These are phyloP conservation scores for Wallacemonas sp. DNA, from an alignment of 208 protist genomes.

Conservation along the genomic window DNA sequence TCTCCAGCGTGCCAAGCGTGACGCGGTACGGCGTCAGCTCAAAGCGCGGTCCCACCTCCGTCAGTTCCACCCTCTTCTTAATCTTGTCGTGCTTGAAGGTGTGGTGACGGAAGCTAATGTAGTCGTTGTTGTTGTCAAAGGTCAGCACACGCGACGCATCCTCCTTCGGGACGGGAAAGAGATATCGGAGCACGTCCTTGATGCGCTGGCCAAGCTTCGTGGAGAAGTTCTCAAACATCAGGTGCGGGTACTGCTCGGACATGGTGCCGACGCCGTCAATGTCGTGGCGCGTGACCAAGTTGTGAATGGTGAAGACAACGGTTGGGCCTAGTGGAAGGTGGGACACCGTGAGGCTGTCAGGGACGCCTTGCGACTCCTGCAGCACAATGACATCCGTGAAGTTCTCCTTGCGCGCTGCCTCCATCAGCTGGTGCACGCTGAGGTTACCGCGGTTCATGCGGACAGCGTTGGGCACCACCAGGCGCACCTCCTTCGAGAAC, in stretches of 20 bases:
- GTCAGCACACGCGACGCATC: slow-evolving; percentile 96
- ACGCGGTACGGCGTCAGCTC: slow-evolving; percentile 98
- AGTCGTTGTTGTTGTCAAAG: slow-evolving; percentile 99
- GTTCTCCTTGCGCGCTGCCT: slow-evolving; percentile 91
- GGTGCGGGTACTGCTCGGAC: slow-evolving; percentile 97
- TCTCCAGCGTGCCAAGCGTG: slow-evolving; percentile 94
- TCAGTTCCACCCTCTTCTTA: slow-evolving; percentile 91
- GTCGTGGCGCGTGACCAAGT: slow-evolving; percentile 98
- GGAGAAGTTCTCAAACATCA: slow-evolving; percentile 99
- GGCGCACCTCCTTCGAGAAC: slow-evolving; percentile 98
- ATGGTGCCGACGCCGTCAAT: slow-evolving; percentile 90
- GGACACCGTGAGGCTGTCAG: slow-evolving; percentile 96
- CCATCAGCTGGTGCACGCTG: slow-evolving; percentile 94
- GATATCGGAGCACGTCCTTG: slow-evolving; percentile 93
- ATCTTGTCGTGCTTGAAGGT: slow-evolving; percentile 88
- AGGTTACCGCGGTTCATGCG: slow-evolving; percentile 98
- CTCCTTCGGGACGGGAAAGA: slow-evolving; percentile 98
- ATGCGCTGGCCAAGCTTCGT: slow-evolving; percentile 96
- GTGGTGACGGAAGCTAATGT: slow-evolving; percentile 99
- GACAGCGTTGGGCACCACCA: slow-evolving; percentile 98
- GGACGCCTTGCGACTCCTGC: slow-evolving; percentile 98
- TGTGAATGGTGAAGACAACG: slow-evolving; percentile 97
- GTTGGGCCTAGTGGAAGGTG: slow-evolving; percentile 99
- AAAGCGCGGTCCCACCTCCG: slow-evolving; percentile 98
- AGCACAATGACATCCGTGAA: slow-evolving; percentile 99